Percentiles rank a stretch among this genome's conserved stretches.
phyloP scores from a whole-genome alignment of 2,329 filamentous ascomycete species.

The Claviceps sp. region DNA sequence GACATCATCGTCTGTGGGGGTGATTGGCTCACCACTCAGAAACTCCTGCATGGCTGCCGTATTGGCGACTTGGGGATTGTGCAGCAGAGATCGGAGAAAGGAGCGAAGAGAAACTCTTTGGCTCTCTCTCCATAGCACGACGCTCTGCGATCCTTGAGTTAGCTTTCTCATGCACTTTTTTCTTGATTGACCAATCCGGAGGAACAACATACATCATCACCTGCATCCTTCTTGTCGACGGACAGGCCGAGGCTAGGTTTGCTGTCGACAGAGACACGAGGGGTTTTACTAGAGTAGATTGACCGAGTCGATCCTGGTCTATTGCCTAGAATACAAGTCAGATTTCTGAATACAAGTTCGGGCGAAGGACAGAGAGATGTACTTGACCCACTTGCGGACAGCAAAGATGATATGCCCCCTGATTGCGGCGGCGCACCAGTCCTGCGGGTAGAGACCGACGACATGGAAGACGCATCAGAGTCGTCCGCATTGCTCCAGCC shows the following conservation, averaged over 20 bases:
- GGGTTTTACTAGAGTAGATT: slow-evolving; percentile 16
- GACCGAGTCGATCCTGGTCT: slow-evolving; percentile 18
- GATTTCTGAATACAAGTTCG: not conserved
- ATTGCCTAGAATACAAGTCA: not conserved
- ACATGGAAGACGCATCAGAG: slow-evolving; percentile 68
- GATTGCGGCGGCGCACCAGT: slow-evolving; percentile 22
- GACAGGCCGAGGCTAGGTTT: slow-evolving; percentile 13
- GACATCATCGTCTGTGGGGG: slow-evolving; percentile 66
- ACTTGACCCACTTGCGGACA: slow-evolving; percentile 15
- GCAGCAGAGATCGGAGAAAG: slow-evolving; percentile 73
- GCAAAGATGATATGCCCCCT: slow-evolving; percentile 12
- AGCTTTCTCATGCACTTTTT: slow-evolving; percentile 8
- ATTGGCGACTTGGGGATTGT: slow-evolving; percentile 71
- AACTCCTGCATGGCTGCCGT: slow-evolving; percentile 81
- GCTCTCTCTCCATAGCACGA: slow-evolving; percentile 68
- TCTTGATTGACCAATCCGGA: not conserved
- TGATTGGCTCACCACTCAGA: slow-evolving; percentile 57
- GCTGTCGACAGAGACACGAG: slow-evolving; percentile 20
- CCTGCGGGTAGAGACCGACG: slow-evolving; percentile 60
- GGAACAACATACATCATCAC: slow-evolving; percentile 13
- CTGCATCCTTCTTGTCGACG: slow-evolving; percentile 9
- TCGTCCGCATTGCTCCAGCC: slow-evolving; percentile 44
- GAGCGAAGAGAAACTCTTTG: slow-evolving; percentile 86
- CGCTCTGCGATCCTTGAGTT: slow-evolving; percentile 24
- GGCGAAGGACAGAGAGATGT: not conserved